Base-by-base conservation (phyloP, 1,139 yeast genomes). In the Cylindricascospora bacillispora region DNA sequence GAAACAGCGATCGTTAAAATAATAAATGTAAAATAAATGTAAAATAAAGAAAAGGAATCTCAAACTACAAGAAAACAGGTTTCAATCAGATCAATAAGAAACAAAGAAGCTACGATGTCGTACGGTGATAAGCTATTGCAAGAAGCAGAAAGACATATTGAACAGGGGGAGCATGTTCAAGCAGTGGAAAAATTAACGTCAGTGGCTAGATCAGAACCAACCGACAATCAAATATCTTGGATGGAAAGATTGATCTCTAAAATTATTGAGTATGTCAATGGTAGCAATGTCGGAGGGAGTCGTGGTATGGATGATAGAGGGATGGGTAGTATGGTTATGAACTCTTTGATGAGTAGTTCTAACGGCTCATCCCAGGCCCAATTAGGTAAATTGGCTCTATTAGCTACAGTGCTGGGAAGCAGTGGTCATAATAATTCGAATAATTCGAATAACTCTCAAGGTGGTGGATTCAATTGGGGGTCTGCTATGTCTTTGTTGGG, bases 361-460 rank as follows among this genome's bases (percentile, higher is more conserved):
- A 40, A 43, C 20, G 52, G 52, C 3, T 39, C 46, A 13, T 32
- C 47, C 5, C 45, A 44, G 26, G 35, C 50, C 3, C 54, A 49
- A 28, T 29, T 49, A 16, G 53, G 54, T 5, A 49, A 49, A 29
- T 28, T 49, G 31, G 53, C 54, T 7, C 33, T 49, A 18, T 32
- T 49, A 12, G 34, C 49, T 7, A 44, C 47, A n/a, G 35, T 47
- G 15, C 28, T 49, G 34, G 31, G 37, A 11, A 21, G 31, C 15
- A 27, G 33, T 9, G 36, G 41, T 13, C 30, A 37, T 26, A 36
- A 35, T 10, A 35, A 32, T 13, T 32, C 30, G 11, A 29, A 27
- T 6, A 30, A 21, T n/a, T n/a, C n/a, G n/a, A n/a, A n/a, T n/a
- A n/a, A n/a, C n/a, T n/a, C n/a, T n/a, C n/a, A n/a, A n/a, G 28